Evolutionary conservation across 768 basidiomycete genomes (phyloP).

Genomic region (Mycena polygramma): DNA sequence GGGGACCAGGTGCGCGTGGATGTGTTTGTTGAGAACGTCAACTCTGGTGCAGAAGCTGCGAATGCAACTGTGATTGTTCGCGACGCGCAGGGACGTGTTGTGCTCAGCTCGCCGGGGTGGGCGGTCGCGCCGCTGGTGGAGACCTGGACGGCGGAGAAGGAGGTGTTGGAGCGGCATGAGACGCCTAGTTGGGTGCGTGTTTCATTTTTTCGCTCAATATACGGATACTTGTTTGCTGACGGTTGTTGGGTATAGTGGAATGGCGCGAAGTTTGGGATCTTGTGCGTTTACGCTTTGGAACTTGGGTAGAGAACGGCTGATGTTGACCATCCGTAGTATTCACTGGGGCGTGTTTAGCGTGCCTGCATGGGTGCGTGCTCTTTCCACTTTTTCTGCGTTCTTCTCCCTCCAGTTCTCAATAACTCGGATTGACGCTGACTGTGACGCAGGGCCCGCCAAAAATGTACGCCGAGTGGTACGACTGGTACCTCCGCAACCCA

Average conservation of each 20-base stretch:
- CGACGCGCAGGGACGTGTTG: conserved; percentile 48
- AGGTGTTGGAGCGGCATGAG: conserved; percentile 59
- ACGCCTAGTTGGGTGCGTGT: conserved; percentile 65
- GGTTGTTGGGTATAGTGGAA: conserved; percentile 53
- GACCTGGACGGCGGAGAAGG: conserved; percentile 54
- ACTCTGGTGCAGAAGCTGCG: not conserved
- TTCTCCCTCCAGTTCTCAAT: too few species aligned
- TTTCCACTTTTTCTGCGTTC: not conserved
- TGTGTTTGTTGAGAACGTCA: conserved; percentile 55
- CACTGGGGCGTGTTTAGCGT: conserved; percentile 66
- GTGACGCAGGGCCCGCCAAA: conserved; percentile 54
- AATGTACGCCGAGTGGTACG: conserved; percentile 69
- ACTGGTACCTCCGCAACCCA: conserved; percentile 55
- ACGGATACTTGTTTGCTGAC: conserved; percentile 1
- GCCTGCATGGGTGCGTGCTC: conserved; percentile 55
- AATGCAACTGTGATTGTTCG: conserved; percentile 47
- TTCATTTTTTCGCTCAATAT: not conserved
- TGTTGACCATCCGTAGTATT: conserved; percentile 47
- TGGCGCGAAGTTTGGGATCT: conserved; percentile 68
- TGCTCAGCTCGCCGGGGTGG: conserved; percentile 56
- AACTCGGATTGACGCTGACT: too few species aligned
- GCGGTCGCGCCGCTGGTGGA: conserved; percentile 51
- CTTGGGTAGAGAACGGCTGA: not conserved
- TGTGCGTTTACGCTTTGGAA: conserved; percentile 50
- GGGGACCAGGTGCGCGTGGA: conserved; percentile 65